Conservation (phyloP, 2,329 filamentous ascomycete genomes). For the Elsinoe ampelina region DNA sequence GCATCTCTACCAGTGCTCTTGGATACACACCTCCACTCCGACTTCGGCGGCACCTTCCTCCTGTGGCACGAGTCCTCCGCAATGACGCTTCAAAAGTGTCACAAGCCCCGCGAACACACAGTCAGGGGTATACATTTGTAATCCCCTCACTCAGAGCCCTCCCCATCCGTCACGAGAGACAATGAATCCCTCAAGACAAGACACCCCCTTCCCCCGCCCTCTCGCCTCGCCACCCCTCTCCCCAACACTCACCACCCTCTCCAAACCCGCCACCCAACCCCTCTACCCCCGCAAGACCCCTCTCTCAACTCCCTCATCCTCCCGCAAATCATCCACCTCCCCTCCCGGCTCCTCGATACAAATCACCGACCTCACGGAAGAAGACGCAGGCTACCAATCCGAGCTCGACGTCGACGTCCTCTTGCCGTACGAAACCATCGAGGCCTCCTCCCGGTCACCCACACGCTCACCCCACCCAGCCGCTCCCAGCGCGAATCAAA, state of each 20-base stretch:
- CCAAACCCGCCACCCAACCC: neutral
- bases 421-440: conserved; percentile 36
- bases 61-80: neutral
- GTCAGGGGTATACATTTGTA: neutral
- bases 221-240: conserved; percentile 18
- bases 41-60: neutral
- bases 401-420: conserved; percentile 38
- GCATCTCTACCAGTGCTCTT: neutral
- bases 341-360: conserved; percentile 27
- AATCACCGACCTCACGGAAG: conserved; percentile 34
- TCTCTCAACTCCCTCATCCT: neutral
- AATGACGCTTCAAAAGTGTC: neutral
- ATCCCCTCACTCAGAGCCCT: neutral
- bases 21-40: neutral
- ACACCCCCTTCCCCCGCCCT: conserved; percentile 14
- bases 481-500: neutral
- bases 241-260: conserved; percentile 20
- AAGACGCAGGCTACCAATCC: conserved; percentile 30
- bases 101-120: neutral
- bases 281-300: too few species aligned
- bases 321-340: conserved; percentile 5
- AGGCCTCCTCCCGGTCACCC: conserved; percentile 20
- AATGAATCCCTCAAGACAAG: neutral
- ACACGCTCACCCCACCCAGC: neutral
- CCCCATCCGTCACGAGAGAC: neutral